Percentiles rank a stretch among this genome's conserved stretches.
These are phyloP conservation scores for Annulohypoxylon stygium DNA, from an alignment of 495 filamentous ascomycete species.

Conservation along the genomic window DNA sequence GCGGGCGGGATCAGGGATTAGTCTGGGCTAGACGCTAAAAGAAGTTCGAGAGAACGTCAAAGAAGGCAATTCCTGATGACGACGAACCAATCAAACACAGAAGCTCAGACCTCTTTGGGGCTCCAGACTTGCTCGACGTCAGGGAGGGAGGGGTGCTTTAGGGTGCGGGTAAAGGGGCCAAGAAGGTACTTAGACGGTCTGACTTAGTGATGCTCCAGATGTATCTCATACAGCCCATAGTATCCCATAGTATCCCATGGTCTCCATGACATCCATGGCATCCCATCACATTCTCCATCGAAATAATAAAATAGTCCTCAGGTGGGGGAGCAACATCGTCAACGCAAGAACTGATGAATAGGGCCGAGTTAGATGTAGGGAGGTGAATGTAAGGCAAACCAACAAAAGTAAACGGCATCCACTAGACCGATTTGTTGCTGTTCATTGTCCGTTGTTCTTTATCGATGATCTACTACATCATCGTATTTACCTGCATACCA, in stretches of 20 bases:
- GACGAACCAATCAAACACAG: constrained; percentile 40
- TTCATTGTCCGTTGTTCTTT: constrained; percentile 17
- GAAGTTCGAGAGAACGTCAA: constrained; percentile 49
- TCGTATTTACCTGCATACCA: constrained; percentile 8
- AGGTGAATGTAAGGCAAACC: constrained; percentile 34
- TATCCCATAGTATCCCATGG: not conserved
- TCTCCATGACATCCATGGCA: not conserved
- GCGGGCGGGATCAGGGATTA: constrained; percentile 30
- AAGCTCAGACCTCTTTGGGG: constrained; percentile 28
- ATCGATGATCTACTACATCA: constrained; percentile 37
- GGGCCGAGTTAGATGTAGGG: constrained; percentile 41
- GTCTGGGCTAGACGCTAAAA: constrained; percentile 49
- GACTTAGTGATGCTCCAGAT: not conserved
- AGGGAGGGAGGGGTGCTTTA: constrained; percentile 42
- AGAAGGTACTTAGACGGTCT: constrained; percentile 30
- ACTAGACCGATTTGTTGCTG: constrained; percentile 39
- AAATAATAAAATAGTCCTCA: constrained; percentile 36
- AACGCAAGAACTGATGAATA: constrained; percentile 45
- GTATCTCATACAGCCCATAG: not conserved
- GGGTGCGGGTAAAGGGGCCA: constrained; percentile 40
- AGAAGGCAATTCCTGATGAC: constrained; percentile 48
- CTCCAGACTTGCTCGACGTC: constrained; percentile 48
- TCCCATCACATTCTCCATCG: constrained; percentile 21
- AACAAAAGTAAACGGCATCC: constrained; percentile 41
- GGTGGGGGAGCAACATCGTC: constrained; percentile 44